Evolutionary conservation across 768 basidiomycete genomes (phyloP).

Genomic region (Gyrodon lividus): DNA sequence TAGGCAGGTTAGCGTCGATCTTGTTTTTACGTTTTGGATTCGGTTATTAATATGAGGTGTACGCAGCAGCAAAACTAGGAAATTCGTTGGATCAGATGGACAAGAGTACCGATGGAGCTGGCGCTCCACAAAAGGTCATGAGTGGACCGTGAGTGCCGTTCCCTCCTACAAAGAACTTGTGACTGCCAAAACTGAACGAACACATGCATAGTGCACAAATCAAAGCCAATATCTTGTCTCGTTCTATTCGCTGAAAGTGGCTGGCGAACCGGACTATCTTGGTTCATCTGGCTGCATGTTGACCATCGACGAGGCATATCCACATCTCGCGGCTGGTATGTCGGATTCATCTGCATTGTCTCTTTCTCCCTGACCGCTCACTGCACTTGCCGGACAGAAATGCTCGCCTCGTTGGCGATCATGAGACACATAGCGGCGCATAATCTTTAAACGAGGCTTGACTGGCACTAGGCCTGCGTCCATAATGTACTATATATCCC

Average conservation of each 20-base stretch:
- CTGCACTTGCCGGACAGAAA: constrained; percentile 39
- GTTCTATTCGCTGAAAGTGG: constrained; percentile 55
- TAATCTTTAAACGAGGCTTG: constrained; percentile 32
- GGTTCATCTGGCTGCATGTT: constrained; percentile 61
- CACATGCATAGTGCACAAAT: constrained; percentile 51
- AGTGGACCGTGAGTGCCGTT: constrained; percentile 57
- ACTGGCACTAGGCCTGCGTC: neutral
- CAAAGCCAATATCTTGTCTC: constrained; percentile 51
- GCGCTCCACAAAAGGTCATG: constrained; percentile 46
- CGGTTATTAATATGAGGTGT: constrained; percentile 4
- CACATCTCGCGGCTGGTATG: constrained; percentile 55
- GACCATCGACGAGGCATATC: constrained; percentile 60
- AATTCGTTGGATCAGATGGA: constrained; percentile 58
- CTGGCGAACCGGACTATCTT: constrained; percentile 53
- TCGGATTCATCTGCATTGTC: constrained; percentile 4
- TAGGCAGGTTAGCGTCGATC: constrained; percentile 42
- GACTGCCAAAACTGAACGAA: constrained; percentile 1
- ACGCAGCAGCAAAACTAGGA: constrained; percentile 45
- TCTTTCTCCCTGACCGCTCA: constrained; percentile 13
- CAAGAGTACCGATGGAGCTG: constrained; percentile 63
- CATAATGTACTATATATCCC: constrained; percentile 10
- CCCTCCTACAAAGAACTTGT: neutral
- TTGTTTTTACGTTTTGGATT: neutral
- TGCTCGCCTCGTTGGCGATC: constrained; percentile 59
- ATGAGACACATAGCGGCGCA: constrained; percentile 61